Percentiles rank a stretch among this genome's conserved stretches.
Evolutionary conservation across 2,329 filamentous ascomycete species (phyloP).

Genomic region (Penicillium italicum): DNA sequence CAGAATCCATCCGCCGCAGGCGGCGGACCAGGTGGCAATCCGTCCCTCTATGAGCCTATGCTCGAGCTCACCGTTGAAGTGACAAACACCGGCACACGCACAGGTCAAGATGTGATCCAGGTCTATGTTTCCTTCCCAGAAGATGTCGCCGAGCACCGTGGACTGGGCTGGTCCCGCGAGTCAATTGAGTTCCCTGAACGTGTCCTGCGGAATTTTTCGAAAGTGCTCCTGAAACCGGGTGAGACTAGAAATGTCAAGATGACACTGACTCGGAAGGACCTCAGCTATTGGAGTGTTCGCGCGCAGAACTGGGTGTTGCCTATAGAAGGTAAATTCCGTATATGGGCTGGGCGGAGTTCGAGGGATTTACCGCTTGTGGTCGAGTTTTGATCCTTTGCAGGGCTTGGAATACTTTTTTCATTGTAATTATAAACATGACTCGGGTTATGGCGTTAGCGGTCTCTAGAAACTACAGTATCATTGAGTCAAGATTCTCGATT

Average conservation of each 20-base stretch:
- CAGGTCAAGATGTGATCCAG: slow-evolving; percentile 52
- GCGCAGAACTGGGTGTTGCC: slow-evolving; percentile 67
- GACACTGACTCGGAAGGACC: slow-evolving; percentile 61
- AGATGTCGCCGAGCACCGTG: slow-evolving; percentile 28
- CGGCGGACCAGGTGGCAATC: slow-evolving; percentile 55
- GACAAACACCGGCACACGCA: slow-evolving; percentile 47
- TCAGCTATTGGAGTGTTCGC: slow-evolving; percentile 68
- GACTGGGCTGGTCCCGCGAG: slow-evolving; percentile 29
- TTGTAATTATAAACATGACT: not conserved
- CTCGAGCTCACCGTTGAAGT: slow-evolving; percentile 47
- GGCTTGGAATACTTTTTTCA: not conserved
- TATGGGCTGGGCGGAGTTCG: slow-evolving; percentile 39
- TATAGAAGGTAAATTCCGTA: slow-evolving; percentile 35
- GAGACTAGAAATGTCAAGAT: slow-evolving; percentile 55
- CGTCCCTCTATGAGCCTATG: slow-evolving; percentile 50
- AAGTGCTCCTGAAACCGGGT: slow-evolving; percentile 57
- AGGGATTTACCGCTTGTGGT: slow-evolving; percentile 32
- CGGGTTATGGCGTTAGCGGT: not conserved
- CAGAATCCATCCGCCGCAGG: slow-evolving; percentile 60
- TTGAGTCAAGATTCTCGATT: not conserved
- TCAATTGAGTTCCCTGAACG: slow-evolving; percentile 61
- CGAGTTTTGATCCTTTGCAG: slow-evolving; percentile 21
- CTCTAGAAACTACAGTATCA: not conserved
- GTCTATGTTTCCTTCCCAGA: slow-evolving; percentile 66
- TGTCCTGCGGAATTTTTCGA: slow-evolving; percentile 68